These are phyloP conservation scores for Eucommia ulmoides DNA, from an alignment of 257 asterid genomes.

Conservation along the genomic window DNA sequence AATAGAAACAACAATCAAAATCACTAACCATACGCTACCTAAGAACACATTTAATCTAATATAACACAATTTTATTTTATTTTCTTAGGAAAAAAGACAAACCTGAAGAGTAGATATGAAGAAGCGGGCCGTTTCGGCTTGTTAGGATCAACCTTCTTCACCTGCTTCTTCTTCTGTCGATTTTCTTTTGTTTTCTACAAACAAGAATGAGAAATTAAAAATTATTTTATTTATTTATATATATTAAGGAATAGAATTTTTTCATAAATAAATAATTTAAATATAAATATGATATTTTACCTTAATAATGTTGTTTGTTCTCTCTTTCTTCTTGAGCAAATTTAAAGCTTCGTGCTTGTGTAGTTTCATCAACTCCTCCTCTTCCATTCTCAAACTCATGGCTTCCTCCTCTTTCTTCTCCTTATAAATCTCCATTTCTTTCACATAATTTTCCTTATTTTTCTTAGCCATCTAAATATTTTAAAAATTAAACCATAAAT, in stretches of 20 bases:
- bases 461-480: slow-evolving; percentile 41
- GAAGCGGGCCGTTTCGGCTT: slow-evolving; percentile 88
- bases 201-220: not conserved
- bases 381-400: slow-evolving; percentile 40
- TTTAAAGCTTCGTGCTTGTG: slow-evolving; percentile 89
- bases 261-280: too few species aligned
- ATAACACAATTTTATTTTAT: too few species aligned
- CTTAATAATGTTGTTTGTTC: slow-evolving; percentile 66
- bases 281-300: too few species aligned
- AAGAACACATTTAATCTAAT: not conserved
- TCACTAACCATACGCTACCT: too few species aligned
- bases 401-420: slow-evolving; percentile 70
- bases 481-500: slow-evolving; percentile 4
- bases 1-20: too few species aligned
- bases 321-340: slow-evolving; percentile 83
- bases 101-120: slow-evolving; percentile 64
- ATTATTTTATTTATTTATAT: too few species aligned
- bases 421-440: slow-evolving; percentile 71
- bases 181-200: slow-evolving; percentile 66
- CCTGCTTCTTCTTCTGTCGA: slow-evolving; percentile 38
- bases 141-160: slow-evolving; percentile 56
- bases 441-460: slow-evolving; percentile 46
- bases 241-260: too few species aligned
- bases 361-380: slow-evolving; percentile 56
- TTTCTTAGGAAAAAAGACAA: not conserved